phyloP scores from a whole-genome alignment of 805 yeast genomes.

The Cyberlindnera maritima region DNA sequence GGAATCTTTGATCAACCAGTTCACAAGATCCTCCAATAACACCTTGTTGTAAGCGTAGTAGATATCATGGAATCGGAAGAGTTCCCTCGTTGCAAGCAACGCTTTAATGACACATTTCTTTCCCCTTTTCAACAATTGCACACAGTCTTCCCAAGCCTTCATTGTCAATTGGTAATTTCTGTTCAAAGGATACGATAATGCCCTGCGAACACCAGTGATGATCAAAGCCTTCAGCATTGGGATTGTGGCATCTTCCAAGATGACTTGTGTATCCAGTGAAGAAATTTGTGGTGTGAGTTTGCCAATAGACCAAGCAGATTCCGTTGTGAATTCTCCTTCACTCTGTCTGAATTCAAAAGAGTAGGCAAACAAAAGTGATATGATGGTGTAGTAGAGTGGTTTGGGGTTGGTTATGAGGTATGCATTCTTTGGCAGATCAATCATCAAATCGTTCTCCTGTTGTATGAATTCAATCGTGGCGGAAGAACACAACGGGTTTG shows the following conservation, averaged over 20 bases:
- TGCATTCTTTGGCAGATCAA: constrained; percentile 60
- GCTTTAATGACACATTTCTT: constrained; percentile 59
- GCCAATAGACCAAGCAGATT: constrained; percentile 94
- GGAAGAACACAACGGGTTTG: constrained; percentile 40
- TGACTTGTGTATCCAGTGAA: constrained; percentile 60
- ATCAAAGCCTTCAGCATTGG: constrained; percentile 49
- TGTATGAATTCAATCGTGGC: constrained; percentile 42
- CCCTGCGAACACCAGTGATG: constrained; percentile 64
- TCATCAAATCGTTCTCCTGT: constrained; percentile 65
- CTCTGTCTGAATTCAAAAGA: constrained; percentile 75
- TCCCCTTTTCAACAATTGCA: constrained; percentile 63
- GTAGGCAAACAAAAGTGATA: constrained; percentile 69
- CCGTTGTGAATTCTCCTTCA: constrained; percentile 68
- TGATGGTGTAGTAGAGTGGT: constrained; percentile 57
- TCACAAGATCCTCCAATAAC: constrained; percentile 70
- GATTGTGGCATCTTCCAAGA: constrained; percentile 27
- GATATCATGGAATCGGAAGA: constrained; percentile 79
- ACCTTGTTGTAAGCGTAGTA: constrained; percentile 82
- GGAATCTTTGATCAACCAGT: constrained; percentile 64
- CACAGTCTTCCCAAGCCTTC: constrained; percentile 75
- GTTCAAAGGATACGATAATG: constrained; percentile 77
- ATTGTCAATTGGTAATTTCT: constrained; percentile 60
- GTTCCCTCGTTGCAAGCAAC: constrained; percentile 60
- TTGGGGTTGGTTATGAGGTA: constrained; percentile 55
- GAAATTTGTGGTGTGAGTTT: constrained; percentile 77